A percentile compares a stretch with the other conserved stretches of the same genome.
Conservation (phyloP, 2,329 filamentous ascomycete genomes). For the Venturia nashicola region DNA sequence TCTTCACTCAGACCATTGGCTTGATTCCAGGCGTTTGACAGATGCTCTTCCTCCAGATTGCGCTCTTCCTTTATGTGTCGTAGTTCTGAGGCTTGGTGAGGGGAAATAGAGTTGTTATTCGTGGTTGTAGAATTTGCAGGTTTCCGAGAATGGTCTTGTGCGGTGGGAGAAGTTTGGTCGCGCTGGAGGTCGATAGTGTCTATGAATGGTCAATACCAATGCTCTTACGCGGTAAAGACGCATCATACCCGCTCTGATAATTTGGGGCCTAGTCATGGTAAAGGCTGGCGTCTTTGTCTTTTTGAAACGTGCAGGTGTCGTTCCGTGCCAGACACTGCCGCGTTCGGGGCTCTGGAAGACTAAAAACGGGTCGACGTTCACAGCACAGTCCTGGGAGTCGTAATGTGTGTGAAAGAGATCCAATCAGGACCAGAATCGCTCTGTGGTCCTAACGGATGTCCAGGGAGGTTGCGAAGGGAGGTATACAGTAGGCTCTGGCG, state of each 20-base stretch:
- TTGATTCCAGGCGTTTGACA: constrained; percentile 43
- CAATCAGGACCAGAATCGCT: not conserved
- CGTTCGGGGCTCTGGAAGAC: not conserved
- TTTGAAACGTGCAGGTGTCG: constrained; percentile 2
- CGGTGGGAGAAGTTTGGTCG: constrained; percentile 66
- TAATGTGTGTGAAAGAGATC: not conserved
- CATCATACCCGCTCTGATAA: constrained; percentile 41
- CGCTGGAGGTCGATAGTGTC: constrained; percentile 88
- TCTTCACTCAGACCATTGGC: constrained; percentile 25
- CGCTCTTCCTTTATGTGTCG: constrained; percentile 66
- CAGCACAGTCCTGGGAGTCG: not conserved
- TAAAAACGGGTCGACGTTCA: not conserved
- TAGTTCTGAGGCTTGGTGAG: constrained; percentile 77
- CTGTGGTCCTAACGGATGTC: not conserved
- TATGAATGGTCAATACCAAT: constrained; percentile 25
- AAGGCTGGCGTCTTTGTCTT: not conserved
- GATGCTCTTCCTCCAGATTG: constrained; percentile 56
- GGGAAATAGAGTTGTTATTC: constrained; percentile 44
- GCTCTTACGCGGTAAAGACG: constrained; percentile 3
- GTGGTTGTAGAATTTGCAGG: constrained; percentile 38
- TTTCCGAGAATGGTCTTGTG: constrained; percentile 63
- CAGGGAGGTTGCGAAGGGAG: not conserved
- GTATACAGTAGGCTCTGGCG: not conserved
- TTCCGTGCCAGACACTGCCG: not conserved
- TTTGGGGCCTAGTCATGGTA: constrained; percentile 42